phyloP scores from a whole-genome alignment of 768 basidiomycete genomes.

The Termitomyces sp. region DNA sequence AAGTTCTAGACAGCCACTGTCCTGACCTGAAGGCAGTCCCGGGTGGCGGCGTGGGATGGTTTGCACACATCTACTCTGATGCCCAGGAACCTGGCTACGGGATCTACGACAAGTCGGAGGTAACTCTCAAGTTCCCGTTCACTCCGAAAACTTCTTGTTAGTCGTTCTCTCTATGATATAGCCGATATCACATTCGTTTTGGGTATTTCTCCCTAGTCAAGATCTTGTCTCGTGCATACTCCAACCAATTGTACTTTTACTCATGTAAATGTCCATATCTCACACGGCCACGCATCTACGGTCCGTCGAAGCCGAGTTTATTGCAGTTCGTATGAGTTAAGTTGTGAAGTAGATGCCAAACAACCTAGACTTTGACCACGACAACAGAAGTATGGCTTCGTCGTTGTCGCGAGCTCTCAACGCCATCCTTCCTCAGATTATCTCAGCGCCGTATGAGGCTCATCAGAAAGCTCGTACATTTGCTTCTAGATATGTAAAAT shows the following conservation, averaged over 20 bases:
- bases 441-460: conserved; percentile 80
- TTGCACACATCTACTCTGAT: conserved; percentile 76
- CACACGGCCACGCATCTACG: no score
- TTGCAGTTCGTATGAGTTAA: neutral
- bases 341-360: conserved; percentile 8
- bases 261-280: no score
- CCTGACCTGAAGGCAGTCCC: conserved; percentile 49
- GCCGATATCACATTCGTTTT: no score
- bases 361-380: conserved; percentile 1
- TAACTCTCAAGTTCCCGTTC: conserved; percentile 54
- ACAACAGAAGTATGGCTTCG: conserved; percentile 14
- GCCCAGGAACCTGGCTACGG: conserved; percentile 65
- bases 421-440: conserved; percentile 70
- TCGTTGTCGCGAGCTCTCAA: conserved; percentile 63
- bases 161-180: neutral
- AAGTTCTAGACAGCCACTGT: conserved; percentile 60
- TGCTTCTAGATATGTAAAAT: conserved; percentile 80
- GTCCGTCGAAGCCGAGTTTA: neutral
- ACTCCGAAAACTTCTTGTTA: conserved; percentile 58
- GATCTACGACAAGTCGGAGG: conserved; percentile 44
- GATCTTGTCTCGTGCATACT: neutral
- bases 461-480: conserved; percentile 97
- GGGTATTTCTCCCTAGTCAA: neutral
- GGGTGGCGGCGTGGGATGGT: conserved; percentile 73
- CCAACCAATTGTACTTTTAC: neutral